A percentile compares a stretch with the other conserved stretches of the same genome.
These are phyloP conservation scores for Rubia tinctorum DNA, from an alignment of 305 asterid genomes.

Conservation along the genomic window DNA sequence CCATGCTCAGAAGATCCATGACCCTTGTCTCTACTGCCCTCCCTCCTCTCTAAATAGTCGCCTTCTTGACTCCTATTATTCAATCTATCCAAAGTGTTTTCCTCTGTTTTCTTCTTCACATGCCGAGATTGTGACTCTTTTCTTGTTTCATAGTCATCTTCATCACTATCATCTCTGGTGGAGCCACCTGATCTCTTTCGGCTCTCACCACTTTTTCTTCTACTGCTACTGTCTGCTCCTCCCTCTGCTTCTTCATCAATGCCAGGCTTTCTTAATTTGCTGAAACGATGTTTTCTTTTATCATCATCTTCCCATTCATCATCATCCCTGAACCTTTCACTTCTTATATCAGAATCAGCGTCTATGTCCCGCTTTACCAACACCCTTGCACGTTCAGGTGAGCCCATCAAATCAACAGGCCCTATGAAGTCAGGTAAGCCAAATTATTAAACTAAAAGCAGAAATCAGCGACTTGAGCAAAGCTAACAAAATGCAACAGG, in stretches of 20 bases:
- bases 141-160: slow-evolving; percentile 62
- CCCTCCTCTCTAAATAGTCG: slow-evolving; percentile 60
- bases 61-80: slow-evolving; percentile 93
- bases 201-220: slow-evolving; percentile 62
- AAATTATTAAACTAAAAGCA: slow-evolving; percentile 25
- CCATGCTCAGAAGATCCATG: slow-evolving; percentile 43
- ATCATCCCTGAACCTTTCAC: slow-evolving; percentile 62
- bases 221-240: slow-evolving; percentile 54
- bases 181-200: slow-evolving; percentile 66
- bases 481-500: background rate
- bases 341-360: slow-evolving; percentile 63
- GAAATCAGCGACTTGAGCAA: slow-evolving; percentile 22
- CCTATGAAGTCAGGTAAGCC: slow-evolving; percentile 29
- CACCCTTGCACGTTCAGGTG: slow-evolving; percentile 56
- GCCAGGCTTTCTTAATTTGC: slow-evolving; percentile 56
- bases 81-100: slow-evolving; percentile 68
- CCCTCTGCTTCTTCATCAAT: slow-evolving; percentile 62
- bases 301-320: slow-evolving; percentile 64
- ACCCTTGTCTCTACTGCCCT: slow-evolving; percentile 50
- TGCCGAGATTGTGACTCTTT: slow-evolving; percentile 61
- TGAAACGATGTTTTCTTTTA: slow-evolving; percentile 47
- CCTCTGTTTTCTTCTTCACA: slow-evolving; percentile 65
- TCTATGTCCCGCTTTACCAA: slow-evolving; percentile 43
- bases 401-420: slow-evolving; percentile 54
- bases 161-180: slow-evolving; percentile 63